Evolutionary conservation across 2,329 filamentous ascomycete species (phyloP).

Genomic region (Verticillium nonalfalfae): DNA sequence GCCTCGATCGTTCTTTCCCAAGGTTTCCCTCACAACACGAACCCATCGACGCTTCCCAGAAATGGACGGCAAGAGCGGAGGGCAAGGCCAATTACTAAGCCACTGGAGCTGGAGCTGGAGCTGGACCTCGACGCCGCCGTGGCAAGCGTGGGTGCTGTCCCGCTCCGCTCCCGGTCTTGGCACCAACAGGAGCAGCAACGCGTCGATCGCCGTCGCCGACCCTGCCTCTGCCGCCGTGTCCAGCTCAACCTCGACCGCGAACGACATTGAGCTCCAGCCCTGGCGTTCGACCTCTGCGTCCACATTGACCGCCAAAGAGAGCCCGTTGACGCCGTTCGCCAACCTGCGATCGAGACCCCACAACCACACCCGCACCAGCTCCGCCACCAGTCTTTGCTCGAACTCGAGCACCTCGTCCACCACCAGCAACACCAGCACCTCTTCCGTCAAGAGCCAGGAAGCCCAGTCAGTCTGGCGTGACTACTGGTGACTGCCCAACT

Average conservation of each 20-base stretch:
- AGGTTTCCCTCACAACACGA: not conserved
- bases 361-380: not conserved
- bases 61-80: not conserved
- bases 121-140: not conserved
- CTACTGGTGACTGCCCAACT: slow-evolving; percentile 15
- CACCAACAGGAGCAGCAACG: not conserved
- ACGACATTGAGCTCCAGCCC: not conserved
- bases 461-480: slow-evolving; percentile 19
- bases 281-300: not conserved
- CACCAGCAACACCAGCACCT: slow-evolving; percentile 11
- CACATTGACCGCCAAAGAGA: not conserved
- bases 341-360: not conserved
- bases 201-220: not conserved
- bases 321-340: not conserved
- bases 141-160: not conserved
- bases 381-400: not conserved
- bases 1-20: not conserved
- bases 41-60: not conserved
- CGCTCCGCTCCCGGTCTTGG: not conserved
- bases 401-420: not conserved
- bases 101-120: not conserved
- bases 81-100: not conserved
- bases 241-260: not conserved
- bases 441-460: slow-evolving; percentile 13
- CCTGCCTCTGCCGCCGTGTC: not conserved